A percentile compares a stretch with the other conserved stretches of the same genome.
These are phyloP conservation scores for Roridomyces roridus DNA, from an alignment of 768 basidiomycete genomes.

Conservation along the genomic window DNA sequence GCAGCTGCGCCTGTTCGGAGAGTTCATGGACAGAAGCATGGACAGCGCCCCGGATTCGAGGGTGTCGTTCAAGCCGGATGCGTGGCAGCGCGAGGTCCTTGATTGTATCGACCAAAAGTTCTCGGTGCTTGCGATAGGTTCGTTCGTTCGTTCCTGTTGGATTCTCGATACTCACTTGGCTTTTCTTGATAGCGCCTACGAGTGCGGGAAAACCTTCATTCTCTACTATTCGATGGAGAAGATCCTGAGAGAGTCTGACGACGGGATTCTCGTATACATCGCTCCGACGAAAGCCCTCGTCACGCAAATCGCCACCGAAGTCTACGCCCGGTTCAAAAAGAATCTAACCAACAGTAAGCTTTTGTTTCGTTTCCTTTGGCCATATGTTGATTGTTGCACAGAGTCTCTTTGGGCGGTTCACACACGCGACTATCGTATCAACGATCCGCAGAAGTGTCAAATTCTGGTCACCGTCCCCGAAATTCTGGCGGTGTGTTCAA, in stretches of 20 bases:
- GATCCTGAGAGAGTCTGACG: slow-evolving; percentile 64
- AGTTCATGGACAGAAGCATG: slow-evolving; percentile 77
- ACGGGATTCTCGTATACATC: slow-evolving; percentile 74
- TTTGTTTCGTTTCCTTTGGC: not conserved
- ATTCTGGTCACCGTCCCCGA: slow-evolving; percentile 80
- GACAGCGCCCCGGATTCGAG: slow-evolving; percentile 62
- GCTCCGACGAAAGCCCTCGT: slow-evolving; percentile 81
- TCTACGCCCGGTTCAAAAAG: slow-evolving; percentile 74
- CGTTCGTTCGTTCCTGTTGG: slow-evolving; percentile 24
- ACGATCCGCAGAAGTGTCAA: slow-evolving; percentile 71
- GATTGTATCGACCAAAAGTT: slow-evolving; percentile 64
- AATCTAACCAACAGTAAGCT: slow-evolving; percentile 49
- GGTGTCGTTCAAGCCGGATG: slow-evolving; percentile 70
- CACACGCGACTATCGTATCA: slow-evolving; percentile 66
- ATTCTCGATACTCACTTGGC: not conserved
- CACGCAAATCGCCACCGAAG: slow-evolving; percentile 72
- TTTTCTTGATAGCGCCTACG: slow-evolving; percentile 56
- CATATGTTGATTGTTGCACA: slow-evolving; percentile 30
- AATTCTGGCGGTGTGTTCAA: slow-evolving; percentile 56
- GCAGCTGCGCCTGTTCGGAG: slow-evolving; percentile 74
- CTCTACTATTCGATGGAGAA: slow-evolving; percentile 82
- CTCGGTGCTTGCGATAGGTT: slow-evolving; percentile 73
- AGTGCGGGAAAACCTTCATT: slow-evolving; percentile 80
- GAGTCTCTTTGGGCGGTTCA: slow-evolving; percentile 70
- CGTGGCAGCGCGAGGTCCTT: slow-evolving; percentile 72